Evolutionary conservation across 2,329 filamentous ascomycete genomes (phyloP).

Genomic region (Calonectria crousiana): DNA sequence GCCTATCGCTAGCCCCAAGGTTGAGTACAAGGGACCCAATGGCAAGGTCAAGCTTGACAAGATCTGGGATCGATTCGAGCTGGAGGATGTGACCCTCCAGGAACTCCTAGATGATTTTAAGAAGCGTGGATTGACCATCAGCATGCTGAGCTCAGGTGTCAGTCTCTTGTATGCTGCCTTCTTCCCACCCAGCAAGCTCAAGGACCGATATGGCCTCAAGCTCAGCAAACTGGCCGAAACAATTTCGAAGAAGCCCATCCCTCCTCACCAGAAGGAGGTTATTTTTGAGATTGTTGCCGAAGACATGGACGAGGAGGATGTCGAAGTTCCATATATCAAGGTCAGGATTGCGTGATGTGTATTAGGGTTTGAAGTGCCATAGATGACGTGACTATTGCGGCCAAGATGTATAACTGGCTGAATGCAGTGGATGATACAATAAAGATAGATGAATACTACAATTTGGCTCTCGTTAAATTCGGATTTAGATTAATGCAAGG

Average conservation of each 20-base stretch:
- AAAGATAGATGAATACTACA: constrained; percentile 37
- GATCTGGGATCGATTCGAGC: constrained; percentile 97
- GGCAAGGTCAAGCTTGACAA: constrained; percentile 91
- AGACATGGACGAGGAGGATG: constrained; percentile 89
- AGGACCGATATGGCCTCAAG: constrained; percentile 85
- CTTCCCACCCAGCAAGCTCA: constrained; percentile 82
- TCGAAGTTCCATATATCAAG: constrained; percentile 97
- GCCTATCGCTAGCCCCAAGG: constrained; percentile 93
- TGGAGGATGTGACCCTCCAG: constrained; percentile 84
- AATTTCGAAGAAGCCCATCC: constrained; percentile 92
- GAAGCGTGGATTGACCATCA: constrained; percentile 82
- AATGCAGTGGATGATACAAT: constrained; percentile 30
- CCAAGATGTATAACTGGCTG: constrained; percentile 23
- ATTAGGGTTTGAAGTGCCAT: constrained; percentile 10
- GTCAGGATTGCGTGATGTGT: constrained; percentile 70
- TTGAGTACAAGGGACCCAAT: constrained; percentile 83
- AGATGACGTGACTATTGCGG: constrained; percentile 27
- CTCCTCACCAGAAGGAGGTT: constrained; percentile 91
- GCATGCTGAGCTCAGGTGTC: constrained; percentile 97
- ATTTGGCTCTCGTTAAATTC: background rate
- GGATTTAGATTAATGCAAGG: background rate
- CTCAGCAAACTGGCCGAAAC: constrained; percentile 89
- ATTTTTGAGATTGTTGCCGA: constrained; percentile 97
- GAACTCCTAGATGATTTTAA: constrained; percentile 88
- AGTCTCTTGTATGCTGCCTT: constrained; percentile 95